Conservation (phyloP, 352 stramenopile genomes). For the Phytophthora pisi region DNA sequence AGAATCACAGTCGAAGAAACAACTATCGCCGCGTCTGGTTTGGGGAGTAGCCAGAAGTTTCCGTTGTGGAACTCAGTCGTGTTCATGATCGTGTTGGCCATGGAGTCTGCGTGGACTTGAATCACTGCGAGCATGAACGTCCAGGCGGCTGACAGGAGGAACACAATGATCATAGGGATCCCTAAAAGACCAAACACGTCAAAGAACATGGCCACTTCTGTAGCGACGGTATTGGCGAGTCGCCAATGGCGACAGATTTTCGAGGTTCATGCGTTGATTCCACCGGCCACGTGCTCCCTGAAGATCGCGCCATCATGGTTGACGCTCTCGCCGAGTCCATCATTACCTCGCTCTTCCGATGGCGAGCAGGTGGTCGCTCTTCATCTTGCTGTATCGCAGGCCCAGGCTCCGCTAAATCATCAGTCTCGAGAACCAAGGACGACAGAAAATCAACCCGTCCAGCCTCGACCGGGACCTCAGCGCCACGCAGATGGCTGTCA, state of each 20-base stretch:
- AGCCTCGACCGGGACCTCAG: background rate
- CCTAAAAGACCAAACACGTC: constrained; percentile 38
- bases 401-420: background rate
- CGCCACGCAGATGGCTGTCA: background rate
- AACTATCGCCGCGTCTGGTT: constrained; percentile 16
- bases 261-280: background rate
- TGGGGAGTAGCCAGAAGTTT: constrained; percentile 45
- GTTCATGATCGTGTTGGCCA: constrained; percentile 39
- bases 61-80: constrained; percentile 39
- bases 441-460: background rate
- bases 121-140: constrained; percentile 35
- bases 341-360: background rate
- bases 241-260: constrained; percentile 4
- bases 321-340: background rate
- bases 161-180: constrained; percentile 37
- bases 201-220: constrained; percentile 19
- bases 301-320: background rate
- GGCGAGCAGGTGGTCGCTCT: background rate
- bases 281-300: background rate
- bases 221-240: background rate
- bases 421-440: constrained; percentile 1
- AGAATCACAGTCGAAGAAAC: constrained; percentile 25
- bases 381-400: background rate
- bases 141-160: constrained; percentile 34
- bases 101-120: constrained; percentile 31